Base-by-base conservation (phyloP, 1,284 basidiomycete species). In the Hypsizygus ulmarius region DNA sequence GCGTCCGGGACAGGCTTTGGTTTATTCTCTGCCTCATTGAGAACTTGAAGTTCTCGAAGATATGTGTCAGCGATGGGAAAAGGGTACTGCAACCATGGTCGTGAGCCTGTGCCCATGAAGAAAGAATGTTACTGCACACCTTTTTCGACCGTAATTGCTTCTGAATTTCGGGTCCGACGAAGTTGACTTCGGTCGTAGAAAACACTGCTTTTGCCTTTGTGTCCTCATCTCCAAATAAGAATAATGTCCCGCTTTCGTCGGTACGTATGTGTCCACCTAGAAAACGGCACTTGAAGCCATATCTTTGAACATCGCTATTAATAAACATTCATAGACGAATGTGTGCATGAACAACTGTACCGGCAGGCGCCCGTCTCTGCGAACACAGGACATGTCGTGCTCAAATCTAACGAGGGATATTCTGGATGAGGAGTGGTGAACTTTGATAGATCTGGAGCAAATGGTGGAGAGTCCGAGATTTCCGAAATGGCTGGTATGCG, bases 221-320 rank as follows among this genome's bases (percentile, higher is more conserved):
- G 21, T 81, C 79, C 44, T 81, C 75, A 59, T 90, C 79, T 1
- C 69, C 70, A 0, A 77, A 52, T 0, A 81, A 58, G 27, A 64
- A 61, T n/a, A 81, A 50, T 3, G 65, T 58, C 1, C 75, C 75
- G 15, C 66, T 54, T 15, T 74, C 75, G 19, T 70, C 68, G 38
- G 65, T 62, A 18, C 61, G 66, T 5, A 82, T 63, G 60, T 98
- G 96, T 0, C 80, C 84, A 9, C 88, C 87, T 3, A 97, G 78
- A 69, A 90, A 97, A 1, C 96, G 84, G 64, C 96, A 99, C 65
- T 92, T 90, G 70, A 91, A 87, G 3, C 93, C 96, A 54, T 82
- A 82, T 43, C 84, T 74, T 36, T 14, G 14, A 36, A 39, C 16
- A 45, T 21, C 3, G 21, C 36, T 25, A 28, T 43, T 11, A 45